Percentiles rank a stretch among this genome's conserved stretches.
phyloP scores from a whole-genome alignment of 1,284 basidiomycete genomes.

The Polyporus tsugae region DNA sequence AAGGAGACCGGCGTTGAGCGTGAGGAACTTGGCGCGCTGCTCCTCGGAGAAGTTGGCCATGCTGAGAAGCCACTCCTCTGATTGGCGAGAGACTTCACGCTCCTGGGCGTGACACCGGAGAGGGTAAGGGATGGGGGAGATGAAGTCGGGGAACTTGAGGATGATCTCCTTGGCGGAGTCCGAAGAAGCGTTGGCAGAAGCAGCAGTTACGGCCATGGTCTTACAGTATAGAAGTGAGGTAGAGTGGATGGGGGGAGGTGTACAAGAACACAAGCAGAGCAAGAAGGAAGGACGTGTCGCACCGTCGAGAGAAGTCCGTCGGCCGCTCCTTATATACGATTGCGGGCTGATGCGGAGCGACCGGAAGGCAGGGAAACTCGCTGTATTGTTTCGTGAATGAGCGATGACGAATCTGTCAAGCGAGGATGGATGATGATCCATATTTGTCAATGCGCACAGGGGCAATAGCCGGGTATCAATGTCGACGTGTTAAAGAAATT shows the following conservation, averaged over 20 bases:
- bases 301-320: slow-evolving; percentile 19
- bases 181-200: background rate
- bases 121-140: slow-evolving; percentile 35
- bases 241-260: slow-evolving; percentile 8
- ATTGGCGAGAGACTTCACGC: slow-evolving; percentile 33
- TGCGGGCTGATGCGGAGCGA: slow-evolving; percentile 32
- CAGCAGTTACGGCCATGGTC: slow-evolving; percentile 29
- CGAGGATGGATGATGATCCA: slow-evolving; percentile 31
- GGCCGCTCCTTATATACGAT: slow-evolving; percentile 29
- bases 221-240: slow-evolving; percentile 24
- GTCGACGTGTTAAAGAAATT: slow-evolving; percentile 18
- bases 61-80: slow-evolving; percentile 36
- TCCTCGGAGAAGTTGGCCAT: slow-evolving; percentile 37
- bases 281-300: slow-evolving; percentile 28
- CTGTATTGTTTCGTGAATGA: slow-evolving; percentile 34
- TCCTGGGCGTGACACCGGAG: slow-evolving; percentile 33
- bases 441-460: slow-evolving; percentile 29
- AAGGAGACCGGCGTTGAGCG: slow-evolving; percentile 37
- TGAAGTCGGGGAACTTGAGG: slow-evolving; percentile 34
- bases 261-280: slow-evolving; percentile 28
- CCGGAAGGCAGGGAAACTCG: slow-evolving; percentile 30
- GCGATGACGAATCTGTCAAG: slow-evolving; percentile 34
- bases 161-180: slow-evolving; percentile 21
- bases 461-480: slow-evolving; percentile 31
- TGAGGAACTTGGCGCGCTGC: slow-evolving; percentile 35